Evolutionary conservation across 2,329 filamentous ascomycete species (phyloP), one percentile per base, ranked within the genome.

Genomic region (Alternaria sp.): DNA sequence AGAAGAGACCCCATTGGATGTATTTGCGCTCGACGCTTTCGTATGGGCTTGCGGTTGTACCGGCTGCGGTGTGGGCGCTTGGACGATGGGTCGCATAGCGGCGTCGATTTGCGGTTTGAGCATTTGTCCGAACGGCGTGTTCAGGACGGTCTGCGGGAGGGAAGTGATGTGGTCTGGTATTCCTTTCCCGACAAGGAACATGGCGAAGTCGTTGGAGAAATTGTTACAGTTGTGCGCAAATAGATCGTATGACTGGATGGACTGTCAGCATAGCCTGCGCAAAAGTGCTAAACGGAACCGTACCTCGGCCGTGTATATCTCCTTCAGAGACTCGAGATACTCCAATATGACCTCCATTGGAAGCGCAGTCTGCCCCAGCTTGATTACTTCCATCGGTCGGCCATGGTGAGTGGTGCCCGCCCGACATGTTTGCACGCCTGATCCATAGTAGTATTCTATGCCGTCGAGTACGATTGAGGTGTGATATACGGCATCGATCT

Each of bases 221-320:
- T 97, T 97, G 82, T 98, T 99, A 84, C 95, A 98, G 78, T 99
- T 99, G 80, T 97, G 94, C 26, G 87, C 72, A 83, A 92, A 97
- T 0, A 68, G 33, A 51, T 67, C 65, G 37, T 67, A 67, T 1
- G 62, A 58, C 65, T 66, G 18, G 1, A 12, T 6, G 0, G 12
- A 10, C 88, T 65, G 49, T 53, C 21, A 58, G 20, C 7, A 18
- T 49, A 9, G 11, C 41, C 8, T 6, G 6, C 11, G 14, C 3
- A n/a, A 14, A 8, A 6, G 37, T 0, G 10, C 14, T 41, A 4
- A 3, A 30, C 18, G 28, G 5, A 14, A 44, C 62, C 76, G 14
- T 73, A 91, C 91, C 83, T 94, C 89, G 9, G 91, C 84, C 0
- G 93, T 97, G 76, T 96, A 99, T 11, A 96, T 90, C 1, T 90